Conservation (phyloP, 1,139 yeast species). For the Scheffersomyces stambukii region DNA sequence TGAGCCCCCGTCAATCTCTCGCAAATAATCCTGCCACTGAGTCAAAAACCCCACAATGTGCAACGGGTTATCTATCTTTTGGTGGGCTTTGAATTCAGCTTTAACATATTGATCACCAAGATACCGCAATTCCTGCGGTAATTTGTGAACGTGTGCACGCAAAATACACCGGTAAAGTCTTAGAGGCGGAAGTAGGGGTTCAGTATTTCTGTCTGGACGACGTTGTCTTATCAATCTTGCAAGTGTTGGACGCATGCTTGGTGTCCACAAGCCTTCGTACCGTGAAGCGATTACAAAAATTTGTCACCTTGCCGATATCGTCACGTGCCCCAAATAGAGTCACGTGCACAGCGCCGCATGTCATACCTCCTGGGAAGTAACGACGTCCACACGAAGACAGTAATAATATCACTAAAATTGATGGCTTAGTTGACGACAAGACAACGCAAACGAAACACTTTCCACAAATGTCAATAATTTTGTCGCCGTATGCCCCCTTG, state of each 20-base stretch:
- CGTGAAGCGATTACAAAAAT: constrained; percentile 4
- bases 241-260: constrained; percentile 47
- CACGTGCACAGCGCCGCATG: no score
- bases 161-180: constrained; percentile 70
- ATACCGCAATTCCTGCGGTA: constrained; percentile 67
- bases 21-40: constrained; percentile 90
- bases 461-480: no score
- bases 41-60: constrained; percentile 91
- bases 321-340: no score
- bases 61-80: constrained; percentile 76
- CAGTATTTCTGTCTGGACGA: constrained; percentile 49
- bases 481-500: no score
- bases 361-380: no score
- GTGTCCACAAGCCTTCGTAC: no score
- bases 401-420: no score
- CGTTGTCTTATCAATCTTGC: constrained; percentile 50
- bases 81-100: constrained; percentile 87
- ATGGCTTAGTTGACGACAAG: no score
- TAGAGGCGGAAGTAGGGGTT: constrained; percentile 78
- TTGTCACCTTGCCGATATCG: constrained; percentile 14
- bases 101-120: constrained; percentile 90
- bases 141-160: constrained; percentile 63
- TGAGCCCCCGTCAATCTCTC: constrained; percentile 63
- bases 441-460: no score
- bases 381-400: no score